Conservation (phyloP, 306 rosid genomes). For the Geum urbanum region DNA sequence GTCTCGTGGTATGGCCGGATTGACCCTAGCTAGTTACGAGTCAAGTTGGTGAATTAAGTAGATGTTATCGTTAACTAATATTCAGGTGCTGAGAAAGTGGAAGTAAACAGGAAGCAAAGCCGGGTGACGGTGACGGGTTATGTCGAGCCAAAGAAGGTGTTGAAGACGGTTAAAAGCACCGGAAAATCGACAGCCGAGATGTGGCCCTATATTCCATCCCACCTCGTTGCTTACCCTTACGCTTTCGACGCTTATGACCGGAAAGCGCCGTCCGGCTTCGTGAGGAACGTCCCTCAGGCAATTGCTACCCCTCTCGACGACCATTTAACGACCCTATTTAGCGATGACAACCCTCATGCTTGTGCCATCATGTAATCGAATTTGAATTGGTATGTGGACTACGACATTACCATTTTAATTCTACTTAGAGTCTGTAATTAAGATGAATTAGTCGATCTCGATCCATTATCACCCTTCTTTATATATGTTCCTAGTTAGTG, state of each 20-base stretch:
- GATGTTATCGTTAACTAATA: background rate
- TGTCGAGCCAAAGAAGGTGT: conserved; percentile 79
- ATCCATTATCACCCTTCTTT: background rate
- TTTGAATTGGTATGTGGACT: background rate
- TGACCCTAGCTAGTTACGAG: background rate
- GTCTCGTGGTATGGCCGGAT: background rate
- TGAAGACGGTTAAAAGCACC: conserved; percentile 69
- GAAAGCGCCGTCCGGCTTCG: conserved; percentile 84
- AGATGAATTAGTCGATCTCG: conserved; percentile 3
- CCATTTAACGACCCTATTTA: conserved; percentile 51
- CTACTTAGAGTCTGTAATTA: conserved; percentile 3
- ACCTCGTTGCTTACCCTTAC: conserved; percentile 83
- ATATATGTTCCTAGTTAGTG: conserved; percentile 19
- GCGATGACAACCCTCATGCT: conserved; percentile 89
- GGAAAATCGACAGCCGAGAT: conserved; percentile 76
- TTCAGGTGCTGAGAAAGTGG: conserved; percentile 69
- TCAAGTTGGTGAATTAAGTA: background rate
- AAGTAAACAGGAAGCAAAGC: conserved; percentile 72
- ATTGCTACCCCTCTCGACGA: conserved; percentile 55
- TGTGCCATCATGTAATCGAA: conserved; percentile 61
- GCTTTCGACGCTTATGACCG: conserved; percentile 77
- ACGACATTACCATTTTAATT: background rate
- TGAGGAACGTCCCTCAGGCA: conserved; percentile 56
- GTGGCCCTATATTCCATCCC: conserved; percentile 87
- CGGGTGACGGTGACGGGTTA: conserved; percentile 65